A percentile compares a stretch with the other conserved stretches of the same genome.
phyloP scores from a whole-genome alignment of 106 monocot genomes.

The Agapanthus africanus region DNA sequence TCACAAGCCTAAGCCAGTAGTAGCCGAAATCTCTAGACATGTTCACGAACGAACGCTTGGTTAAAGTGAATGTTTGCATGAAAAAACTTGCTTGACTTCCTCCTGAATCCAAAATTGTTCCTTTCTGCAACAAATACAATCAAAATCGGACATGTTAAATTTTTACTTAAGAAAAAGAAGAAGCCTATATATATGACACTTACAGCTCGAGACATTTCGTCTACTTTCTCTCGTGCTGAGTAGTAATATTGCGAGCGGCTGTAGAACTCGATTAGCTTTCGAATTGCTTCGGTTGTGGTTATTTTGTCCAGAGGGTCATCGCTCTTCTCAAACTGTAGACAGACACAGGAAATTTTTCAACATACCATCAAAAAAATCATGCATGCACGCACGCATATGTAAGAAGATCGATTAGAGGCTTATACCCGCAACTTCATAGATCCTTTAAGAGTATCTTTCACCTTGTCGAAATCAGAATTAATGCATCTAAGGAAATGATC shows the following conservation, averaged over 20 bases:
- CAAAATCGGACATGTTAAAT: neutral
- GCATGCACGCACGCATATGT: neutral
- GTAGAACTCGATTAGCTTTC: neutral
- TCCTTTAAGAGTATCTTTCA: conserved; percentile 62
- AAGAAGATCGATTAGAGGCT: neutral
- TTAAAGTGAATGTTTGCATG: conserved; percentile 59
- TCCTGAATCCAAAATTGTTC: conserved; percentile 58
- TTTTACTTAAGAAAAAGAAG: neutral
- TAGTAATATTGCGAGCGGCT: neutral
- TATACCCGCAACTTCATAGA: conserved; percentile 45
- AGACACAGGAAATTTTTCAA: neutral
- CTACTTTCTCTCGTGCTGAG: conserved; percentile 33
- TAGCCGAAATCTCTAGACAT: conserved; percentile 81
- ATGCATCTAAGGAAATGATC: conserved; percentile 67
- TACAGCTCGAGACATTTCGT: conserved; percentile 69
- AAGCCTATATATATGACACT: neutral
- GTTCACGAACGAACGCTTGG: conserved; percentile 57
- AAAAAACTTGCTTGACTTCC: conserved; percentile 79
- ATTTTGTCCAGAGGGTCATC: neutral
- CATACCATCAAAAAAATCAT: neutral
- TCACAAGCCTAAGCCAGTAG: conserved; percentile 71
- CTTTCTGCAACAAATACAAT: conserved; percentile 51
- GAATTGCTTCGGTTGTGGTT: neutral
- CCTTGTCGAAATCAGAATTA: conserved; percentile 68
- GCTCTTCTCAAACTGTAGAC: neutral